Percentiles rank a stretch among this genome's conserved stretches.
Conservation (phyloP, 1,139 yeast species). For the Pichia sorboxylosa region DNA sequence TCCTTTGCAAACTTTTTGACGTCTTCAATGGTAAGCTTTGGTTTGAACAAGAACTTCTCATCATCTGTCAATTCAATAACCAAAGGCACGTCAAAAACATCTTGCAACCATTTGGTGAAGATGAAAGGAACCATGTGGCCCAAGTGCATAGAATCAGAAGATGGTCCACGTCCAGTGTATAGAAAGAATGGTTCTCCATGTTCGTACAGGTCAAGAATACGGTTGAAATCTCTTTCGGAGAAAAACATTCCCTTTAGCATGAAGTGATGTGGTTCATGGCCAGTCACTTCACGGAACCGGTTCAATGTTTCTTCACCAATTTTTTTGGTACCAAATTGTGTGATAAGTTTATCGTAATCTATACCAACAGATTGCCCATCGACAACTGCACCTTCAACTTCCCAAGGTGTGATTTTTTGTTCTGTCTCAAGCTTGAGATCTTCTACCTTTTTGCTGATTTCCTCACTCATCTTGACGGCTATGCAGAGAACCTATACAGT, state of each 20-base stretch:
- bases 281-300: constrained; percentile 73
- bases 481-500: no score
- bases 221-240: constrained; percentile 77
- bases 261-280: constrained; percentile 86
- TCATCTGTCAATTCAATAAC: constrained; percentile 95
- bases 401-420: constrained; percentile 92
- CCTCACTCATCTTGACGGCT: constrained; percentile 23
- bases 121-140: constrained; percentile 96
- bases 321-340: constrained; percentile 76
- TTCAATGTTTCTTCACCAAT: constrained; percentile 61
- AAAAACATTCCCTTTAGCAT: constrained; percentile 87
- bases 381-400: constrained; percentile 95
- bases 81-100: constrained; percentile 93
- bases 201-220: constrained; percentile 79
- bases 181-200: constrained; percentile 91
- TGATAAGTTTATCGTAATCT: constrained; percentile 79
- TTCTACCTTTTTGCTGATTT: constrained; percentile 20
- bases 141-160: constrained; percentile 87
- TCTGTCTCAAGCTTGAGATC: constrained; percentile 26
- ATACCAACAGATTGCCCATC: constrained; percentile 84
- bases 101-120: constrained; percentile 97
- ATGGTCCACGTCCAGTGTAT: constrained; percentile 98
- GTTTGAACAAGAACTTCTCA: constrained; percentile 93
- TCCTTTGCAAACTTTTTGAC: constrained; percentile 68
- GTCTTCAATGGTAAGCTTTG: constrained; percentile 74